These are phyloP conservation scores for Emericellopsis cladophorae DNA, from an alignment of 2,329 filamentous ascomycete genomes.

Conservation along the genomic window DNA sequence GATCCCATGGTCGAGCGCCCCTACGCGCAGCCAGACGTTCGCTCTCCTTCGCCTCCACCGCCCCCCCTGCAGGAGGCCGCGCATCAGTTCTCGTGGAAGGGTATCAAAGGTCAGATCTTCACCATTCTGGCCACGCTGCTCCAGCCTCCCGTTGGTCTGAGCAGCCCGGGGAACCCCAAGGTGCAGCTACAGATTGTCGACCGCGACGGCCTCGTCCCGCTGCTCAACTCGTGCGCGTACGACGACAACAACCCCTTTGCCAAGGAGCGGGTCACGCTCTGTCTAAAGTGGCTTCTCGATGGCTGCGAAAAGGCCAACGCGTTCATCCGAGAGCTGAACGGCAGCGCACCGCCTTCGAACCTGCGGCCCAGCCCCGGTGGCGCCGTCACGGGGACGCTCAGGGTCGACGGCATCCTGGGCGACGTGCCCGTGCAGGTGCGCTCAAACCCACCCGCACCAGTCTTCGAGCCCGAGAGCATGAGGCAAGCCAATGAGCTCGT, in stretches of 20 bases:
- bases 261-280: slow-evolving; percentile 80
- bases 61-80: slow-evolving; percentile 47
- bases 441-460: slow-evolving; percentile 13
- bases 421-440: slow-evolving; percentile 44
- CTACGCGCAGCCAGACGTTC: slow-evolving; percentile 27
- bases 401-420: slow-evolving; percentile 42
- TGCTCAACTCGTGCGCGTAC: slow-evolving; percentile 81
- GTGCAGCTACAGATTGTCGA: slow-evolving; percentile 83
- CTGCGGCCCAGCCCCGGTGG: slow-evolving; percentile 19
- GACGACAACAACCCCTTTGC: slow-evolving; percentile 93
- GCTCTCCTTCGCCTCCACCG: slow-evolving; percentile 23
- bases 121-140: slow-evolving; percentile 81
- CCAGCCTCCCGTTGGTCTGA: slow-evolving; percentile 59
- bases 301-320: slow-evolving; percentile 62
- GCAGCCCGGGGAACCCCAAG: slow-evolving; percentile 51
- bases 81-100: slow-evolving; percentile 51
- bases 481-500: slow-evolving; percentile 24
- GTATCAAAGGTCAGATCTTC: slow-evolving; percentile 86
- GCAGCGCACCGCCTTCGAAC: slow-evolving; percentile 25
- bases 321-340: slow-evolving; percentile 54
- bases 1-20: slow-evolving; percentile 48
- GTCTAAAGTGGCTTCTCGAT: slow-evolving; percentile 71
- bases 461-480: slow-evolving; percentile 4
- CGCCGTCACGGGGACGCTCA: slow-evolving; percentile 27
- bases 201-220: slow-evolving; percentile 73